phyloP scores from a whole-genome alignment of 148 eudicot species.

The Rhododendron henanense region DNA sequence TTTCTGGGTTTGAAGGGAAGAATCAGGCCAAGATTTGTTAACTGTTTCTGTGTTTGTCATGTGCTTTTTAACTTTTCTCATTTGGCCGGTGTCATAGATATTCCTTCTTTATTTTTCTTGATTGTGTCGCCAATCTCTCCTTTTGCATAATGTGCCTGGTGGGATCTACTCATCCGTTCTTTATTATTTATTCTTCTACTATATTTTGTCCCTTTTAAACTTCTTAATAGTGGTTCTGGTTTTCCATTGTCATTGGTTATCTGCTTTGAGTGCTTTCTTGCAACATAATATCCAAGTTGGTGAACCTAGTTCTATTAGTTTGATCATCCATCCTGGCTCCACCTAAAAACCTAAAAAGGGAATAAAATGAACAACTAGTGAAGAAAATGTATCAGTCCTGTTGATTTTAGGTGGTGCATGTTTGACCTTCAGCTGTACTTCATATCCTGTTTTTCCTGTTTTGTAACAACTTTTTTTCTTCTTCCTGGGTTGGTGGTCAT shows the following conservation, averaged over 20 bases:
- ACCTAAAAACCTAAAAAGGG: not conserved
- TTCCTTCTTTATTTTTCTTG: not conserved
- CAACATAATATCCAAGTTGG: not conserved
- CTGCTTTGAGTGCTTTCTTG: slow-evolving; percentile 4
- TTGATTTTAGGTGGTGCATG: slow-evolving; percentile 5
- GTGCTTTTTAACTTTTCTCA: not conserved
- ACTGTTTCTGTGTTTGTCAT: not conserved
- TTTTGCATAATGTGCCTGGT: not conserved
- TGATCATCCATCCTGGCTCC: slow-evolving; percentile 2
- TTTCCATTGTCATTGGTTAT: not conserved
- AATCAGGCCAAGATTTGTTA: not conserved
- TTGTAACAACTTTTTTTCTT: not conserved
- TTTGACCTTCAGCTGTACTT: not conserved
- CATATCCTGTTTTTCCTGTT: not conserved
- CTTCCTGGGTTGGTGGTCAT: not conserved
- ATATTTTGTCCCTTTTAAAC: not conserved
- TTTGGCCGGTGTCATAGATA: not conserved
- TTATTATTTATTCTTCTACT: not conserved
- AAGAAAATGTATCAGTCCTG: not conserved
- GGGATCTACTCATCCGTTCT: not conserved
- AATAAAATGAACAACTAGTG: not conserved
- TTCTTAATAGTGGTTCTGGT: not conserved
- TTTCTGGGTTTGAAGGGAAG: not conserved
- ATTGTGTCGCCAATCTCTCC: not conserved
- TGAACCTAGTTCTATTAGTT: not conserved